phyloP scores from a whole-genome alignment of 257 asterid genomes.

The Petunia secreta region DNA sequence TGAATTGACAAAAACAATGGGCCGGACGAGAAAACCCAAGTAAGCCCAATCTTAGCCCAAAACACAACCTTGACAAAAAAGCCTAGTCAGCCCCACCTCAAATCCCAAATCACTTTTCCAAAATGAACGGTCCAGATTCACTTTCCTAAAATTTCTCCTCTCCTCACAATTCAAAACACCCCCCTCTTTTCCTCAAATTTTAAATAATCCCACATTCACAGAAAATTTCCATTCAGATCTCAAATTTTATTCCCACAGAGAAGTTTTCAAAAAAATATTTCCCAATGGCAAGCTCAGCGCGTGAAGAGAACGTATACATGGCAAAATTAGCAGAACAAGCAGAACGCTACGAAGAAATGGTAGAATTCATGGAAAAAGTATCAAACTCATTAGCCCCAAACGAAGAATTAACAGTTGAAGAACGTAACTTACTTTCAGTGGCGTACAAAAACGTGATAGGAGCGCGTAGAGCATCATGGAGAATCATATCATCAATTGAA shows the following conservation, averaged over 20 bases:
- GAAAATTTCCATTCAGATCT: background rate
- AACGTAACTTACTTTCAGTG: conserved; percentile 69
- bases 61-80: background rate
- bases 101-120: conserved; percentile 14
- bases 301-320: conserved; percentile 81
- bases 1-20: background rate
- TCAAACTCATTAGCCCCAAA: conserved; percentile 47
- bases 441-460: conserved; percentile 82
- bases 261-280: background rate
- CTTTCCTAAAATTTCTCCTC: conserved; percentile 31
- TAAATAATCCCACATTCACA: too few species aligned
- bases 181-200: background rate
- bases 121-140: conserved; percentile 21
- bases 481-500: conserved; percentile 75
- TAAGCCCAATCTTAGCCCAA: conserved; percentile 10
- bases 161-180: conserved; percentile 26
- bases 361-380: conserved; percentile 72
- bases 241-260: background rate
- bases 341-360: conserved; percentile 80
- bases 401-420: conserved; percentile 72
- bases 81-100: conserved; percentile 26
- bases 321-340: conserved; percentile 84
- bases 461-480: conserved; percentile 74
- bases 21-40: background rate
- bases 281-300: conserved; percentile 43